A percentile compares a stretch with the other conserved stretches of the same genome.
Evolutionary conservation across 1,284 basidiomycete genomes (phyloP).

Genomic region (Tilletia horrida): DNA sequence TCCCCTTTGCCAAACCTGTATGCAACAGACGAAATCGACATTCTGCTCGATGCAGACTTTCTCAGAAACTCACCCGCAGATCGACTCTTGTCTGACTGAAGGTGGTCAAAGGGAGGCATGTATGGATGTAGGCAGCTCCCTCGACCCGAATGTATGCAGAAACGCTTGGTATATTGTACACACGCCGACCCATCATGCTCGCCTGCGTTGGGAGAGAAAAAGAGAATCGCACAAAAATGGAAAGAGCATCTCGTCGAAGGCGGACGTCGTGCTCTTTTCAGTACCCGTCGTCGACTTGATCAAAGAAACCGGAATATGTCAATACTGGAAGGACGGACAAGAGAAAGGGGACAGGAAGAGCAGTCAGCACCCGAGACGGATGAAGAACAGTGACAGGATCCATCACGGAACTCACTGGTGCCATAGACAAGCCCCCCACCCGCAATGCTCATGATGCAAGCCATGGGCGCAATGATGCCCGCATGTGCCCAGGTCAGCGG

Average conservation of each 20-base stretch:
- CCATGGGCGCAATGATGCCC: slow-evolving; percentile 75
- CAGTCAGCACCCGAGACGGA: slow-evolving; percentile 30
- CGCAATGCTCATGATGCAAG: slow-evolving; percentile 87
- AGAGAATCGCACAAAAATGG: background rate
- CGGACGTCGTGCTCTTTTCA: slow-evolving; percentile 18
- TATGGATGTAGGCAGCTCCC: too few relatives aligned
- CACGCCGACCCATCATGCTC: background rate
- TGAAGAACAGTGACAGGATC: slow-evolving; percentile 53
- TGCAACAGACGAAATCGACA: too few relatives aligned
- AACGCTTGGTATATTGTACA: background rate
- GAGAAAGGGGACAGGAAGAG: too few relatives aligned
- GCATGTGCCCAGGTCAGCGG: slow-evolving; percentile 90
- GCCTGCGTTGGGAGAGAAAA: background rate
- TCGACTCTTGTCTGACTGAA: too few relatives aligned
- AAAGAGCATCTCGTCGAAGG: too few relatives aligned
- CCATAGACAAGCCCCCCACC: slow-evolving; percentile 93
- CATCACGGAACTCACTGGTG: slow-evolving; percentile 73
- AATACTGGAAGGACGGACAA: slow-evolving; percentile 26
- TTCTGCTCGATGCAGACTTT: too few relatives aligned
- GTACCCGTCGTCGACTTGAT: slow-evolving; percentile 42
- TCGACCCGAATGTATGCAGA: too few relatives aligned
- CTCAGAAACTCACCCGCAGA: too few relatives aligned
- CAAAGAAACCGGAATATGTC: slow-evolving; percentile 50
- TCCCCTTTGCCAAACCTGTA: too few relatives aligned
- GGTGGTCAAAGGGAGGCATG: too few relatives aligned